Evolutionary conservation across 2,329 filamentous ascomycete genomes (phyloP).

Genomic region (Cladophialophora immunda): DNA sequence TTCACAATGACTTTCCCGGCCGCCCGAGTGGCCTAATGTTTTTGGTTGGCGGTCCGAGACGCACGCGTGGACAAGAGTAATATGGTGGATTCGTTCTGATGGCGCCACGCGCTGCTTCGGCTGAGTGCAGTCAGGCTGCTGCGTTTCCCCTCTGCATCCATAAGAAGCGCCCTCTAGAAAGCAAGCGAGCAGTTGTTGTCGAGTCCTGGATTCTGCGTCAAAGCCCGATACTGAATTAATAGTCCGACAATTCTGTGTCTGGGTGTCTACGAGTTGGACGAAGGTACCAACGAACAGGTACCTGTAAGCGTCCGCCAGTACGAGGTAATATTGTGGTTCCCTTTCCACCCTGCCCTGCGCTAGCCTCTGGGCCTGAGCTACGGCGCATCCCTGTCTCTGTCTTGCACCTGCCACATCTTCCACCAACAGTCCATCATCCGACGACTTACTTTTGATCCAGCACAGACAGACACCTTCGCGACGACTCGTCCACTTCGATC

Average conservation of each 20-base stretch:
- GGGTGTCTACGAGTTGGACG: no score
- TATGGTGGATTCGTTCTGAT: constrained; percentile 14
- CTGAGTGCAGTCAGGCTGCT: constrained; percentile 11
- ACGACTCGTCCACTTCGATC: not conserved
- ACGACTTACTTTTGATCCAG: constrained; percentile 28
- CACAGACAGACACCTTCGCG: not conserved
- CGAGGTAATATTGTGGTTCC: no score
- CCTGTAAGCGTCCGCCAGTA: no score
- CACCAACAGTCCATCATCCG: constrained; percentile 24
- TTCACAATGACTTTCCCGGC: not conserved
- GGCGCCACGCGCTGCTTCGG: constrained; percentile 12
- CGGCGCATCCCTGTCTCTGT: constrained; percentile 18
- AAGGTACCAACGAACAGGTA: no score
- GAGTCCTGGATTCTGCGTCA: not conserved
- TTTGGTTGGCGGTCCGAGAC: constrained; percentile 7
- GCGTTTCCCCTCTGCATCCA: constrained; percentile 8
- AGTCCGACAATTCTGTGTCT: no score
- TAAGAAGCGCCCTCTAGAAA: not conserved
- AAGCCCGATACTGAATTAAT: no score
- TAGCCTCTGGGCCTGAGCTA: not conserved
- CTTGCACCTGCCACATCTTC: constrained; percentile 27
- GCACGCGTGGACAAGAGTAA: not conserved
- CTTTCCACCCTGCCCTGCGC: not conserved
- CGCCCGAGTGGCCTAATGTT: constrained; percentile 15
- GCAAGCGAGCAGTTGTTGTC: not conserved